A percentile compares a stretch with the other conserved stretches of the same genome.
These are phyloP conservation scores for Porcisia hertigi DNA, from an alignment of 208 protist species.

Conservation along the genomic window DNA sequence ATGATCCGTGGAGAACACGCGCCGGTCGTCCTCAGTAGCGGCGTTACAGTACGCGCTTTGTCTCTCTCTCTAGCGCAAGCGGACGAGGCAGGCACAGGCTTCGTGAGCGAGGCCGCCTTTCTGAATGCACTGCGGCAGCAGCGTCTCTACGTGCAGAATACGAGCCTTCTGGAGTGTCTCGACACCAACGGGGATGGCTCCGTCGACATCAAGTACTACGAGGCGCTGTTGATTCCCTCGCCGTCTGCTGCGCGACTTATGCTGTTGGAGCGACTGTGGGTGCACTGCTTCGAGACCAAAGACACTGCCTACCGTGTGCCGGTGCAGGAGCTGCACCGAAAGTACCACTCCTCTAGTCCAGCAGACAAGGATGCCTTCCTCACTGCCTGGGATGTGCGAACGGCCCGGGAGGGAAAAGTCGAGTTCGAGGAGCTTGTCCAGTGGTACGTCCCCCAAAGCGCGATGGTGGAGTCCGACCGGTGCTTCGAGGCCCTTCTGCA, in stretches of 20 bases:
- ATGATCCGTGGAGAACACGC: constrained; percentile 50
- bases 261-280: constrained; percentile 84
- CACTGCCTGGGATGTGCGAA: constrained; percentile 77
- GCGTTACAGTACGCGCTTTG: constrained; percentile 36
- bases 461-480: constrained; percentile 51
- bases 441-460: constrained; percentile 77
- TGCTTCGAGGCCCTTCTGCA: constrained; percentile 66
- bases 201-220: constrained; percentile 74
- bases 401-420: constrained; percentile 45
- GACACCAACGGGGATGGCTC: constrained; percentile 79
- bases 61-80: constrained; percentile 42
- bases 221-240: constrained; percentile 50
- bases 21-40: constrained; percentile 35
- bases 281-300: constrained; percentile 49
- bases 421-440: constrained; percentile 59
- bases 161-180: constrained; percentile 42
- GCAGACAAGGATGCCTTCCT: constrained; percentile 76
- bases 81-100: constrained; percentile 36
- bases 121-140: constrained; percentile 46
- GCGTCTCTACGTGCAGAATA: constrained; percentile 71
- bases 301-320: constrained; percentile 48
- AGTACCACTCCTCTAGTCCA: constrained; percentile 57
- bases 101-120: constrained; percentile 54
- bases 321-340: constrained; percentile 61
- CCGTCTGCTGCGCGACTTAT: constrained; percentile 58